Evolutionary conservation across 2,329 filamentous ascomycete species (phyloP), one percentile per base, ranked within the genome.

Genomic region (Diaporthe eres): DNA sequence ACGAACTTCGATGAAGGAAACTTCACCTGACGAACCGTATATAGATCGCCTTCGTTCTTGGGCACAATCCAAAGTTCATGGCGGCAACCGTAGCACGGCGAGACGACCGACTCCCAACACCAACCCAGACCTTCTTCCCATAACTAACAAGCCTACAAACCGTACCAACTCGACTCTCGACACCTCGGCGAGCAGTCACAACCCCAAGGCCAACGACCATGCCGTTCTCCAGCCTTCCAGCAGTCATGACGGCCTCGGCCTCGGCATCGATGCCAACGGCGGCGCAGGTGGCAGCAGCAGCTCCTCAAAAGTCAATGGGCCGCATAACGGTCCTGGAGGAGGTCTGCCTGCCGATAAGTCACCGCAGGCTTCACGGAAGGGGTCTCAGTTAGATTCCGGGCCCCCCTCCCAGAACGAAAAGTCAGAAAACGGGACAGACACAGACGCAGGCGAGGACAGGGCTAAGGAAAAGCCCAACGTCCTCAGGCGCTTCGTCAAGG

Each of bases 1-100:
- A 79, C 80, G 83, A 86, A 85, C 81, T 87, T 91, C 90, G 90
- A 92, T 92, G 90, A 92, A 90, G 89, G 85, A 90, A 88, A 85
- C 85, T 85, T 90, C 86, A 79, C 84, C 88, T 85, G 86, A 88
- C 79, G 83, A 86, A 82, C 86, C 88, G 83, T 85, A 87, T 83
- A 86, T 86, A 90, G 87, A 90, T 87, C 87, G 86, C 86, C 86
- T 87, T 86, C 86, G 86, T 86, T 89, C 88, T 85, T 88, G 86
- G 89, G 86, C 87, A 85, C 83, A 83, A 83, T 84, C 86, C 84
- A 85, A 86, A 85, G 86, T 89, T 86, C 85, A 90, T 90, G 89
- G 88, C 87, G 85, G 83, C 85, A 81, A 79, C 77, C 79, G 79
- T 79, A 80, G 79, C 78, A 79, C 82, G 79, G 80, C 85, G 81